phyloP scores from a whole-genome alignment of 306 rosid genomes.

The Mucuna pruriens region DNA sequence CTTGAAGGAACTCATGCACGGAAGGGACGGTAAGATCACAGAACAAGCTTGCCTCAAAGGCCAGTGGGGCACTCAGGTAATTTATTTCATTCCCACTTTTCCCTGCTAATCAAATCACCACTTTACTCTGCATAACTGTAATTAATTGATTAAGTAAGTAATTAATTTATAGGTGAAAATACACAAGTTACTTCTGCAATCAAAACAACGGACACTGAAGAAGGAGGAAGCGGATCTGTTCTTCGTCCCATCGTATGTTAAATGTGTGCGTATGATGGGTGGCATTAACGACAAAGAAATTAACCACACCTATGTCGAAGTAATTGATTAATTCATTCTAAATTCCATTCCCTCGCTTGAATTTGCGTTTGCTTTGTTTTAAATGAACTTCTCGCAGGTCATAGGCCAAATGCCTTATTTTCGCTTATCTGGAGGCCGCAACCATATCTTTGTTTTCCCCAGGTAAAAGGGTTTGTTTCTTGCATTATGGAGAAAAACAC shows the following conservation, averaged over 20 bases:
- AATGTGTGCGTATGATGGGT: constrained; percentile 92
- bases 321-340: constrained; percentile 8
- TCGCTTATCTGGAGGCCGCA: constrained; percentile 91
- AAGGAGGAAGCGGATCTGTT: constrained; percentile 93
- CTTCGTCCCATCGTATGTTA: constrained; percentile 87
- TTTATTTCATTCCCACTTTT: neutral
- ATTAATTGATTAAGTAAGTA: neutral
- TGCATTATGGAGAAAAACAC: neutral
- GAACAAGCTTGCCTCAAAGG: constrained; percentile 75
- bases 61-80: constrained; percentile 99
- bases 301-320: constrained; percentile 70
- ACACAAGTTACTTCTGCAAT: constrained; percentile 74
- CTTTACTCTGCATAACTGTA: neutral
- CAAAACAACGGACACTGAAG: constrained; percentile 68
- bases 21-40: constrained; percentile 71
- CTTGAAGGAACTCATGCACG: constrained; percentile 65
- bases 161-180: constrained; percentile 75
- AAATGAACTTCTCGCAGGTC: constrained; percentile 53
- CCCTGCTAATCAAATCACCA: neutral
- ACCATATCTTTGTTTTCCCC: constrained; percentile 93
- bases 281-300: constrained; percentile 93
- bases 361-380: constrained; percentile 13
- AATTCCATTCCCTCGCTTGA: constrained; percentile 11
- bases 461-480: constrained; percentile 53
- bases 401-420: constrained; percentile 93